These are phyloP conservation scores for Plasmodium sp. DNA, from an alignment of 169 alveolate species.

Conservation along the genomic window DNA sequence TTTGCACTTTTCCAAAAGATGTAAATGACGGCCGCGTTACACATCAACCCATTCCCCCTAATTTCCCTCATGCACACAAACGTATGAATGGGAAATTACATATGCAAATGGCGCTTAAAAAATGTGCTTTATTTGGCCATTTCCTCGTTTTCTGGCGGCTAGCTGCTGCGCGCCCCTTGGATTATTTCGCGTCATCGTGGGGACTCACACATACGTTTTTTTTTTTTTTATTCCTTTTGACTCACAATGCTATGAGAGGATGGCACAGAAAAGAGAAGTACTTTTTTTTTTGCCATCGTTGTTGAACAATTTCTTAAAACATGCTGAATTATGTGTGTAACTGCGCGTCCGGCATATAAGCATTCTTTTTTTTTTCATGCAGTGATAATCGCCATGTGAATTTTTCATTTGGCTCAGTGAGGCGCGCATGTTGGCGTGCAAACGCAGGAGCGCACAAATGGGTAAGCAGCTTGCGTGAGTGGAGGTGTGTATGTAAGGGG, in stretches of 20 bases:
- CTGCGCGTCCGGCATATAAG: neutral
- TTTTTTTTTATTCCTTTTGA: neutral
- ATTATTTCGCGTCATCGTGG: neutral
- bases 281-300: neutral
- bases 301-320: neutral
- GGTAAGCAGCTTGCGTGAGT: neutral
- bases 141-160: neutral
- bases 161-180: neutral
- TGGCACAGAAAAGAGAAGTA: neutral
- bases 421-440: neutral
- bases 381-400: neutral
- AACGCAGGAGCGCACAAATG: neutral
- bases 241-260: neutral
- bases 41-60: neutral
- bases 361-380: neutral
- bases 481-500: neutral
- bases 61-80: neutral
- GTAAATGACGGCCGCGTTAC: neutral
- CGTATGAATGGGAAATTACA: neutral
- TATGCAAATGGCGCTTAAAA: neutral
- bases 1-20: neutral
- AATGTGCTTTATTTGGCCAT: neutral
- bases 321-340: neutral
- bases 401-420: neutral
- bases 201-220: neutral